Percentiles rank a stretch among this genome's conserved stretches.
Conservation (phyloP, 1,139 yeast genomes). For the Yamadazyma spencermartinsiae region DNA sequence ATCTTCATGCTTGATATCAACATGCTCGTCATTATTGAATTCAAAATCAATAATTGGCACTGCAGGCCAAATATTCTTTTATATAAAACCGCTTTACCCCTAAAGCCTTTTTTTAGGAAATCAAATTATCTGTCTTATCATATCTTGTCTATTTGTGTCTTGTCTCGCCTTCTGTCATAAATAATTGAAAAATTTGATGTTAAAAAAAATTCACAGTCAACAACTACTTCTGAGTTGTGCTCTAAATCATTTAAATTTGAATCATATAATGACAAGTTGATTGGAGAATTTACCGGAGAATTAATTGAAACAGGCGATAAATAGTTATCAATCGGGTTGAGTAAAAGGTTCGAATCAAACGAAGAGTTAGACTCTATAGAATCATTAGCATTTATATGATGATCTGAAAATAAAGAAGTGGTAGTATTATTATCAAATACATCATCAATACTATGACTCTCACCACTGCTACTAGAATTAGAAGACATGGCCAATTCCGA, state of each 20-base stretch:
- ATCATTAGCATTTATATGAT: not conserved
- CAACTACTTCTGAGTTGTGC: constrained; percentile 56
- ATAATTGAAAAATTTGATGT: not conserved
- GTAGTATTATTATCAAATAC: not conserved
- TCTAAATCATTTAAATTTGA: constrained; percentile 37
- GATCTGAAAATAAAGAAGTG: not conserved
- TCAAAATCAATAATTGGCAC: constrained; percentile 19
- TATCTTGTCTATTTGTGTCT: not conserved
- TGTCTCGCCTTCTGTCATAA: not conserved
- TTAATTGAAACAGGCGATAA: constrained; percentile 48
- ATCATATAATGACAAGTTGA: constrained; percentile 37
- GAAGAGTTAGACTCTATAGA: not conserved
- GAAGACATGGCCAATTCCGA: not conserved
- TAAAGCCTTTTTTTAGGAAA: not conserved
- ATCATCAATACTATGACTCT: not conserved
- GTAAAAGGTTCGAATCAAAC: constrained; percentile 5
- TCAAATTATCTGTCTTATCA: constrained; percentile 1
- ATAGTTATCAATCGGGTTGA: constrained; percentile 23
- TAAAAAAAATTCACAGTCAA: constrained; percentile 11
- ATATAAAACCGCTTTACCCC: constrained; percentile 1
- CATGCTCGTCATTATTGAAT: constrained; percentile 8
- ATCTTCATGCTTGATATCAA: not conserved
- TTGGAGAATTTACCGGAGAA: constrained; percentile 43
- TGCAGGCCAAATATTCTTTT: constrained; percentile 17
- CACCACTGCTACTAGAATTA: constrained; percentile 1